Base-by-base conservation (phyloP, 1,139 yeast genomes). In the Saccharomyces pastorianus region DNA sequence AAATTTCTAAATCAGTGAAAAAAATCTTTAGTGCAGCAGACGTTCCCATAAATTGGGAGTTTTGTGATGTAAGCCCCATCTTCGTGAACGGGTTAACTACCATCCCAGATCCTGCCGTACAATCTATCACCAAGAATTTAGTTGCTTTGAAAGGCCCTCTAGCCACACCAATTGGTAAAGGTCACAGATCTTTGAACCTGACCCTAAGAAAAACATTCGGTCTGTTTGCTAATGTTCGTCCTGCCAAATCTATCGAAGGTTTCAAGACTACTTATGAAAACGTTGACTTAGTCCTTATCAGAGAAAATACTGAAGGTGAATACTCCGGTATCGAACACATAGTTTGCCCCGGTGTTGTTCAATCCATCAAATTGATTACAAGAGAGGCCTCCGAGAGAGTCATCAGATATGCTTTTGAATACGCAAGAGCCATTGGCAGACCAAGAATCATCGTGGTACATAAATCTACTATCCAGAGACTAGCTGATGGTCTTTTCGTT, bases 251-350 rank as follows among this genome's bases (percentile, higher is more conserved):
- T 56, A 83, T 93, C 64, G 87, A 81, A 61, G 99, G 99, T 66
- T 93, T 82, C 83, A 82, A 91, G 75, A 93, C 98, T 60, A 95
- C 97, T 51, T 93, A 91, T 78, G 86, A 88, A 66, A 81, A 88
- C 72, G 97, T 93, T 62, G 95, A 93, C 76, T 86, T 96, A 60
- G 97, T 93, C 51, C 81, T 93, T 71, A 90, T 93, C 74, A 89
- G 99, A 81, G 99, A 93, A 78, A 93, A 93, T 83, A 93, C 99
- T 66, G 99, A 93, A 77, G 99, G 98, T 76, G 99, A 93, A 77
- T 93, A 93, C 79, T 90, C 97, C 47, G 99, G 99, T 76, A 91
- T 93, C 65, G 99, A 93, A 79, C 99, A 93, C 79, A 87, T 91
- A 61, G 91, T 93, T 61, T 95, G 90, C 56, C 98, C 98, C 61